These are phyloP conservation scores for Naganishia onofrii DNA, from an alignment of 768 basidiomycete genomes.

Conservation along the genomic window DNA sequence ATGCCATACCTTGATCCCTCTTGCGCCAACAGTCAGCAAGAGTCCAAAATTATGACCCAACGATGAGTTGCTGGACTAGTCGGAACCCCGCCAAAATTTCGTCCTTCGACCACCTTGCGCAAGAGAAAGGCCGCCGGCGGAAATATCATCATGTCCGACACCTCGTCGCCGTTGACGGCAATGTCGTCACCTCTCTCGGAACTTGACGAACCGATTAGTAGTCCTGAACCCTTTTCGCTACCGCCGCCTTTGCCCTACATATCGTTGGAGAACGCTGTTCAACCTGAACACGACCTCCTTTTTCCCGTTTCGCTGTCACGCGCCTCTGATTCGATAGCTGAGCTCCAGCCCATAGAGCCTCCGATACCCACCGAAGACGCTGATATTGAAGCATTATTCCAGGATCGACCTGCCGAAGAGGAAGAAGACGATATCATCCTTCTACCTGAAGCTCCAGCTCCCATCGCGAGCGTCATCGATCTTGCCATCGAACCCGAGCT, in stretches of 20 bases:
- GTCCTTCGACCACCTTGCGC: neutral
- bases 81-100: neutral
- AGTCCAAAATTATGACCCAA: neutral
- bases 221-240: neutral
- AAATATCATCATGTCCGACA: constrained; percentile 23
- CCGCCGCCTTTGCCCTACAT: neutral
- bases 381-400: neutral
- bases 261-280: neutral
- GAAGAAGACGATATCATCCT: neutral
- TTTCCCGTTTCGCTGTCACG: neutral
- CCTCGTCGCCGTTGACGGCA: constrained; percentile 13
- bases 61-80: constrained; percentile 7
- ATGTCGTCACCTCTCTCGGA: constrained; percentile 20
- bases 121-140: constrained; percentile 17
- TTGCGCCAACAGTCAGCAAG: neutral
- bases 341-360: neutral
- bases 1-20: neutral
- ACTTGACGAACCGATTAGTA: constrained; percentile 9
- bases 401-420: neutral
- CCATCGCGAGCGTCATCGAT: neutral
- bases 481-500: constrained; percentile 9
- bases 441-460: neutral
- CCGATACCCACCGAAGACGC: neutral
- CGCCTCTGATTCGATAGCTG: neutral
- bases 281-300: neutral